Evolutionary conservation across 164 flowering plant genomes (phyloP).

Genomic region (Sedum album): DNA sequence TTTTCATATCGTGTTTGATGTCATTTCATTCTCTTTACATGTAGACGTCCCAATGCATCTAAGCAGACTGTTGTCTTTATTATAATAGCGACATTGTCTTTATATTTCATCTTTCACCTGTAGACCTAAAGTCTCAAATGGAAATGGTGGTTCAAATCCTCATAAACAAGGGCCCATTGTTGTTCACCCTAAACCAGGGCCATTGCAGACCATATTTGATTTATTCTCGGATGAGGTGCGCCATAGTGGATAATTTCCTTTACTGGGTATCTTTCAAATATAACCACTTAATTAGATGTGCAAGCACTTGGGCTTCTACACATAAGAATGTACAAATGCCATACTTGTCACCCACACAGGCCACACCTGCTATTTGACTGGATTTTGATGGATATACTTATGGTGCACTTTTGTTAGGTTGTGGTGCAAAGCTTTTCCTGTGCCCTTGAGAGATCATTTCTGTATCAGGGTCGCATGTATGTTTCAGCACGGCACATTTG

Average conservation of each 20-base stretch:
- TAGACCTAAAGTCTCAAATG: slow-evolving; percentile 49
- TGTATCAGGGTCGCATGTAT: slow-evolving; percentile 98
- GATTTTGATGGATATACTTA: slow-evolving; percentile 13
- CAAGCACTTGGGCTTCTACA: not conserved
- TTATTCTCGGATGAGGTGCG: slow-evolving; percentile 83
- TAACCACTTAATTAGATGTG: not conserved
- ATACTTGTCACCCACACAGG: not conserved
- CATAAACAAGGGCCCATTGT: slow-evolving; percentile 84
- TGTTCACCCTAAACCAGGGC: slow-evolving; percentile 93
- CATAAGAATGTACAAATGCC: not conserved
- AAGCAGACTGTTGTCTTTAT: not conserved
- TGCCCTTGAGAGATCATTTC: slow-evolving; percentile 97
- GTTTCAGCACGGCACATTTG: slow-evolving; percentile 94
- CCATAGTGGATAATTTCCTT: slow-evolving; percentile 9
- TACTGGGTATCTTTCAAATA: not conserved
- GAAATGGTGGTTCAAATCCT: slow-evolving; percentile 56
- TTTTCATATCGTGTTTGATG: not conserved
- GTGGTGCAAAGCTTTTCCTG: slow-evolving; percentile 90
- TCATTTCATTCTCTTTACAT: not conserved
- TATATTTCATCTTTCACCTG: not conserved
- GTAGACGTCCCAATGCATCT: not conserved
- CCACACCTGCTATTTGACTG: not conserved
- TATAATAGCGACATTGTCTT: not conserved
- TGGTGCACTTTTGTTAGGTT: slow-evolving; percentile 41
- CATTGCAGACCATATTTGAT: slow-evolving; percentile 75